Evolutionary conservation across 176 grass and related monocot genomes (phyloP).

Genomic region (Luzula sylvatica): DNA sequence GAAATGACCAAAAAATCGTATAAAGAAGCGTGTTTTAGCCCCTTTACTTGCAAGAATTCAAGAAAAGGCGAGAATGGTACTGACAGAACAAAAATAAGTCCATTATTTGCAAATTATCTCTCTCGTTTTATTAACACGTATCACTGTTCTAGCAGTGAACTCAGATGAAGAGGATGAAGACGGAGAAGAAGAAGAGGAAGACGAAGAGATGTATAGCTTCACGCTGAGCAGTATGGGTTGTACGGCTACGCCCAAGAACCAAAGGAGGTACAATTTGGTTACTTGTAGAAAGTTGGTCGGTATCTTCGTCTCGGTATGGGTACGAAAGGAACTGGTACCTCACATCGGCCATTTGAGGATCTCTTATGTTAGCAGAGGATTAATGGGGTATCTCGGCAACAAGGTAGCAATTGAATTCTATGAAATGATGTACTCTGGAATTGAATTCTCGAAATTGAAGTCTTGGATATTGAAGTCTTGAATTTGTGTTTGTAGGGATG

Average conservation of each 20-base stretch:
- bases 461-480: no score
- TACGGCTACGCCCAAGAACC: constrained; percentile 30
- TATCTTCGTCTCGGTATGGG: constrained; percentile 78
- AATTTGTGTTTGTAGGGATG: constrained; percentile 41
- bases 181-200: constrained; percentile 40
- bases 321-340: constrained; percentile 47
- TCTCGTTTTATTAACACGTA: neutral
- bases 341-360: constrained; percentile 65
- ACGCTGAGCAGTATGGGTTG: constrained; percentile 26
- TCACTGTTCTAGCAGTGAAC: constrained; percentile 44
- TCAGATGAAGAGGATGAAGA: constrained; percentile 66
- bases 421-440: no score
- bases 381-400: constrained; percentile 89
- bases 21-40: constrained; percentile 70
- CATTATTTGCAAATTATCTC: neutral
- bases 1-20: constrained; percentile 74
- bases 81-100: neutral
- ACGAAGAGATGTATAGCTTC: constrained; percentile 31
- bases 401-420: constrained; percentile 31
- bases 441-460: no score
- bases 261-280: constrained; percentile 58
- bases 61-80: constrained; percentile 10
- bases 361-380: constrained; percentile 70
- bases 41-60: constrained; percentile 41
- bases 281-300: constrained; percentile 92